Evolutionary conservation across 1,284 basidiomycete genomes (phyloP).

Genomic region (Leccinum variabile): DNA sequence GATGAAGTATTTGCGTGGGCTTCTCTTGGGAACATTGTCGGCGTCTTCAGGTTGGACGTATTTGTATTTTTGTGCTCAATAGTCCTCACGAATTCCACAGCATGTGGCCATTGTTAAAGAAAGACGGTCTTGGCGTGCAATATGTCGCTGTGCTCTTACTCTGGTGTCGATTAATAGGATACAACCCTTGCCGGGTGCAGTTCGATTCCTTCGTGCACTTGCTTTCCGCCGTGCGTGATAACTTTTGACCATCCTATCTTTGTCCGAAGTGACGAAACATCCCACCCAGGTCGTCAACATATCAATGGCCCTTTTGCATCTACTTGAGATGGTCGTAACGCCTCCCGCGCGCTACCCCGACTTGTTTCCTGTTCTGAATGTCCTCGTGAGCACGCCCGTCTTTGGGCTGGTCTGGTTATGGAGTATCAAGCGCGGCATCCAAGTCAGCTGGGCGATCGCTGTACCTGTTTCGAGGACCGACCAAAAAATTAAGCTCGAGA

Average conservation of each 20-base stretch:
- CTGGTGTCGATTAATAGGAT: constrained; percentile 86
- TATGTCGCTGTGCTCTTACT: constrained; percentile 65
- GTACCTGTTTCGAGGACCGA: constrained; percentile 31
- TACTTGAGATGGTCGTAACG: constrained; percentile 58
- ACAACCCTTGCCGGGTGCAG: constrained; percentile 55
- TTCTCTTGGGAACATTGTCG: constrained; percentile 82
- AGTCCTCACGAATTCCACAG: constrained; percentile 41
- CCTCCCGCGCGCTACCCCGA: constrained; percentile 82
- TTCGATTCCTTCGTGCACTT: constrained; percentile 50
- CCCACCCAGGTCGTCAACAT: constrained; percentile 56
- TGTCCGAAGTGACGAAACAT: not conserved
- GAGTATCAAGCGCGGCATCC: constrained; percentile 71
- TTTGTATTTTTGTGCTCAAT: constrained; percentile 1
- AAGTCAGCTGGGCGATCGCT: constrained; percentile 64
- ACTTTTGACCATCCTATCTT: not conserved
- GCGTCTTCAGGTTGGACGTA: constrained; percentile 74
- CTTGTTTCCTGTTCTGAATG: constrained; percentile 82
- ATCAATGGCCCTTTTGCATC: constrained; percentile 57
- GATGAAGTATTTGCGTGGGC: constrained; percentile 78
- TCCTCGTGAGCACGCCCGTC: constrained; percentile 77
- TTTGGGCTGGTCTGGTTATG: constrained; percentile 76
- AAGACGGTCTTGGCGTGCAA: constrained; percentile 77
- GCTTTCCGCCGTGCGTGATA: constrained; percentile 55
- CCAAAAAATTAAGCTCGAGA: not conserved
- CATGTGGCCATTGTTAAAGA: constrained; percentile 87